phyloP scores from a whole-genome alignment of 1,139 yeast species.

The Saccharomycopsis hybrid region DNA sequence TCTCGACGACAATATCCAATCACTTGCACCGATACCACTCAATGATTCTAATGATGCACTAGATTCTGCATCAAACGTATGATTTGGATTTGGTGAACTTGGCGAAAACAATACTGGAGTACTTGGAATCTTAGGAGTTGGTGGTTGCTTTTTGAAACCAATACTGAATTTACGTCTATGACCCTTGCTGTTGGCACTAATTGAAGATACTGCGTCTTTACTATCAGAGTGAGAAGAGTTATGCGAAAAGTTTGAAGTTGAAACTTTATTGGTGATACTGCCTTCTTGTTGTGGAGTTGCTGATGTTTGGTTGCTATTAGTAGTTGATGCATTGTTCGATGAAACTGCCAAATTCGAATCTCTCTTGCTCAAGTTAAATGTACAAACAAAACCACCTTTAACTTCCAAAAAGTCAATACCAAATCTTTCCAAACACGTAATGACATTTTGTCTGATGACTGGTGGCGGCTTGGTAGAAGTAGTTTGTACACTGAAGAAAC shows the following conservation, averaged over 20 bases:
- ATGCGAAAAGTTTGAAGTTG: conserved; percentile 20
- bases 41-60: conserved; percentile 64
- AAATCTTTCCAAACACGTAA: conserved; percentile 66
- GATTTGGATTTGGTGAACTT: conserved; percentile 25
- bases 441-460: conserved; percentile 79
- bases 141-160: conserved; percentile 40
- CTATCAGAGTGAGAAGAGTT: conserved; percentile 15
- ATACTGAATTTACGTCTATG: conserved; percentile 61
- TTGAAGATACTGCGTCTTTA: conserved; percentile 10
- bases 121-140: conserved; percentile 32
- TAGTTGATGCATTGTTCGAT: conserved; percentile 28
- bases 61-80: conserved; percentile 31
- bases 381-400: conserved; percentile 89
- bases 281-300: conserved; percentile 11
- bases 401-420: conserved; percentile 86
- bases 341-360: conserved; percentile 7
- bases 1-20: conserved; percentile 57
- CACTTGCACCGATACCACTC: conserved; percentile 55
- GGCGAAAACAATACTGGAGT: conserved; percentile 22
- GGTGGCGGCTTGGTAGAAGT: conserved; percentile 92
- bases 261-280: conserved; percentile 11
- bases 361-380: conserved; percentile 45
- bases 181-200: conserved; percentile 24
- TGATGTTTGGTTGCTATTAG: conserved; percentile 21
- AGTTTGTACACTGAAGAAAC: conserved; percentile 91